Evolutionary conservation across 1,284 basidiomycete genomes (phyloP).

Genomic region (Leccinum cinnamomeum): DNA sequence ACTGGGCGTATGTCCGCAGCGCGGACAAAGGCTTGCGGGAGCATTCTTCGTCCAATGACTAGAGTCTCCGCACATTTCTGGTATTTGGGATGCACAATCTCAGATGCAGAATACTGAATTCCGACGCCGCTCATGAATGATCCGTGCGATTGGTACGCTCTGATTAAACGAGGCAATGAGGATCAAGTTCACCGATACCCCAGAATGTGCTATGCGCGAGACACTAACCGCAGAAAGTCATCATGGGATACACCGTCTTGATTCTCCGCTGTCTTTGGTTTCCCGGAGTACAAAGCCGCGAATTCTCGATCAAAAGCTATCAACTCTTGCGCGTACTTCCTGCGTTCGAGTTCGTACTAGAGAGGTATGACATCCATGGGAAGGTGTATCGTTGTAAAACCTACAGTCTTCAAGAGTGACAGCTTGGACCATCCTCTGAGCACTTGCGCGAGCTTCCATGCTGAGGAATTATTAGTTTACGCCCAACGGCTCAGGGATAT

Average conservation of each 20-base stretch:
- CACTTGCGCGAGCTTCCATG: slow-evolving; percentile 1
- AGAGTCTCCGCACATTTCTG: not conserved
- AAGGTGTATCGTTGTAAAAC: slow-evolving; percentile 18
- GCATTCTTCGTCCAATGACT: not conserved
- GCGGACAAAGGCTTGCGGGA: not conserved
- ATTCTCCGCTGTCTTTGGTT: slow-evolving; percentile 56
- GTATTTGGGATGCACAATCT: not conserved
- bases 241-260: slow-evolving; percentile 45
- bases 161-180: not conserved
- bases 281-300: slow-evolving; percentile 76
- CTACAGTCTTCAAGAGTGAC: slow-evolving; percentile 68
- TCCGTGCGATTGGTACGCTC: not conserved
- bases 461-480: not conserved
- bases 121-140: not conserved
- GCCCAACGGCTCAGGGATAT: not conserved
- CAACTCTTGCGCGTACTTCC: slow-evolving; percentile 74
- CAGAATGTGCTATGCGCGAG: not conserved
- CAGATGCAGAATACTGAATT: not conserved
- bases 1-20: not conserved
- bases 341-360: slow-evolving; percentile 63
- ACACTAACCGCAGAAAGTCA: slow-evolving; percentile 59
- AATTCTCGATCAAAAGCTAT: slow-evolving; percentile 79
- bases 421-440: slow-evolving; percentile 39
- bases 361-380: slow-evolving; percentile 17
- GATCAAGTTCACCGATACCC: not conserved